A percentile compares a stretch with the other conserved stretches of the same genome.
These are phyloP conservation scores for Phytophthora multivora DNA, from an alignment of 352 stramenopile genomes.

Conservation along the genomic window DNA sequence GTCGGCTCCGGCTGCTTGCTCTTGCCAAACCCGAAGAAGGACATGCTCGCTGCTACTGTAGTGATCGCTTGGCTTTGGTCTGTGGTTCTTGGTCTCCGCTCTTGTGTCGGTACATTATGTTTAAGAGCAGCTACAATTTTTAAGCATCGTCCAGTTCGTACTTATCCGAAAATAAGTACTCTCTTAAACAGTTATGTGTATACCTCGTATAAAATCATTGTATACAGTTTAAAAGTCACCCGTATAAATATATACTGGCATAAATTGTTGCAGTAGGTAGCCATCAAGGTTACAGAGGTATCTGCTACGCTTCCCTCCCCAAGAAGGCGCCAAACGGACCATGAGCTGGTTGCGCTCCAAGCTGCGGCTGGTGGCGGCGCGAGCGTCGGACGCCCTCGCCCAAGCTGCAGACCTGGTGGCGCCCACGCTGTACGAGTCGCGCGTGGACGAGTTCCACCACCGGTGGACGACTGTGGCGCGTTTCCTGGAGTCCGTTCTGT, in stretches of 20 bases:
- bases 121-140: too few relatives aligned
- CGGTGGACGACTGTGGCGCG: slow-evolving; percentile 78
- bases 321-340: neutral
- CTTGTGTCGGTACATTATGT: too few relatives aligned
- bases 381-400: slow-evolving; percentile 69
- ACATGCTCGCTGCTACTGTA: slow-evolving; percentile 49
- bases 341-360: slow-evolving; percentile 83
- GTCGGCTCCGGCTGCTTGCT: slow-evolving; percentile 65
- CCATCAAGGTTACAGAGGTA: too few relatives aligned
- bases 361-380: slow-evolving; percentile 74
- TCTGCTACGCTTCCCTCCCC: neutral
- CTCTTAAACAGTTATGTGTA: too few relatives aligned
- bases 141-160: too few relatives aligned
- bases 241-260: too few relatives aligned
- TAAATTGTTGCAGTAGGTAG: too few relatives aligned
- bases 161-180: too few relatives aligned
- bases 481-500: slow-evolving; percentile 77
- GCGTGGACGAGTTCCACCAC: slow-evolving; percentile 86
- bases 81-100: too few relatives aligned
- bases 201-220: too few relatives aligned
- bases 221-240: too few relatives aligned
- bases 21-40: slow-evolving; percentile 85
- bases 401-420: slow-evolving; percentile 82
- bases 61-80: neutral
- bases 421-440: slow-evolving; percentile 83